A percentile compares a stretch with the other conserved stretches of the same genome.
Conservation (phyloP, 805 yeast species). For the Wickerhamomyces canadensis region DNA sequence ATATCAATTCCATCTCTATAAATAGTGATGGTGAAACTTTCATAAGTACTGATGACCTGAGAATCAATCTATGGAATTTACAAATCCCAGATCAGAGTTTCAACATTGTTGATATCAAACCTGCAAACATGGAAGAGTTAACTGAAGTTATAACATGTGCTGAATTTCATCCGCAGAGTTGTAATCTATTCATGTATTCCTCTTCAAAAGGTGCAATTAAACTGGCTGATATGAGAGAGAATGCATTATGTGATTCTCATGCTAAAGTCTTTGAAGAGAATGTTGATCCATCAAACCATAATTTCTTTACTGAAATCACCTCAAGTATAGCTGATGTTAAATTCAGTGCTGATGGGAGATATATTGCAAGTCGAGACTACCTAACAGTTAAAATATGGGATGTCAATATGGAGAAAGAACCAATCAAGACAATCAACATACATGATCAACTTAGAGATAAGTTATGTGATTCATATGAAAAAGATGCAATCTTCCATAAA, state of each 20-base stretch:
- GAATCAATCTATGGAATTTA: constrained; percentile 93
- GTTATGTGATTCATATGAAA: constrained; percentile 95
- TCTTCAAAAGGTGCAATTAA: constrained; percentile 94
- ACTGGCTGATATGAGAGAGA: constrained; percentile 93
- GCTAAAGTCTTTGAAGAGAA: constrained; percentile 87
- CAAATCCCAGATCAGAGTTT: constrained; percentile 92
- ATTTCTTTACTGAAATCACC: constrained; percentile 96
- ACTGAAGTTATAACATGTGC: constrained; percentile 97
- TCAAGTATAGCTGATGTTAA: constrained; percentile 90
- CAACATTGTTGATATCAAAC: constrained; percentile 96
- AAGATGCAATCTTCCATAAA: constrained; percentile 97
- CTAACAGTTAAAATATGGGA: constrained; percentile 98
- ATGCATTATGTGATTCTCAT: constrained; percentile 88
- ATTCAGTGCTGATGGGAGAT: constrained; percentile 86
- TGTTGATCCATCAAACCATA: constrained; percentile 86
- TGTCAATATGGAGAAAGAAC: constrained; percentile 92
- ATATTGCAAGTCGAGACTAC: constrained; percentile 95
- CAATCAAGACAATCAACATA: constrained; percentile 88
- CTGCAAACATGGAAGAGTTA: constrained; percentile 97
- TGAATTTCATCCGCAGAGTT: constrained; percentile 88
- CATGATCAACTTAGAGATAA: constrained; percentile 93
- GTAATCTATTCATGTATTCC: constrained; percentile 93
- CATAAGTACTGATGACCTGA: constrained; percentile 85
- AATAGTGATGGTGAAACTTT: constrained; percentile 96
- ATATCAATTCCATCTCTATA: constrained; percentile 90